A percentile compares a stretch with the other conserved stretches of the same genome.
These are phyloP conservation scores for Dothiorella sarmentorum DNA, from an alignment of 2,329 filamentous ascomycete species.

Conservation along the genomic window DNA sequence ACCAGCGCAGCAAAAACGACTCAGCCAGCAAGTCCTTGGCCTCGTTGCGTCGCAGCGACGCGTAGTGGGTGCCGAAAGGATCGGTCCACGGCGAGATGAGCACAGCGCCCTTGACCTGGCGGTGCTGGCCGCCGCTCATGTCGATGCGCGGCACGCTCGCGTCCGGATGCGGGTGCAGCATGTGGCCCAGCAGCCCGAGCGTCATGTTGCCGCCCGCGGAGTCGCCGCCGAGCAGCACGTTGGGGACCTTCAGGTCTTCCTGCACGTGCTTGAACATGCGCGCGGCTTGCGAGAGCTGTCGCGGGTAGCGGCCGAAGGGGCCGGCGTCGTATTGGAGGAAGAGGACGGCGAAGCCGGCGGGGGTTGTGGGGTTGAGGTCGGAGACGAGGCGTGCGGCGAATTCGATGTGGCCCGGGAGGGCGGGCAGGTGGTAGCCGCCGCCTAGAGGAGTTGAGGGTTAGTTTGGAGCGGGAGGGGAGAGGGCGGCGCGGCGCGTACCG, in stretches of 20 bases:
- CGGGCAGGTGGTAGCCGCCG: conserved; percentile 9
- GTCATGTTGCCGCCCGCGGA: conserved; percentile 25
- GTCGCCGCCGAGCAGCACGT: conserved; percentile 21
- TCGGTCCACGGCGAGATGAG: conserved; percentile 9
- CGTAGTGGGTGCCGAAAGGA: neutral
- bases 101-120: neutral
- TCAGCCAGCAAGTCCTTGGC: neutral
- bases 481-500: neutral
- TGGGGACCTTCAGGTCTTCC: neutral
- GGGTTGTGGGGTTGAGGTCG: neutral
- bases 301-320: conserved; percentile 25
- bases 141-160: neutral
- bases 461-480: neutral
- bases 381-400: neutral
- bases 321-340: conserved; percentile 25
- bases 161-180: conserved; percentile 26
- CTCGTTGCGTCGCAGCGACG: neutral
- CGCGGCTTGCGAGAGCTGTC: conserved; percentile 25
- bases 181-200: conserved; percentile 26
- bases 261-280: conserved; percentile 23
- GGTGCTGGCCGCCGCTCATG: neutral
- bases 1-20: neutral
- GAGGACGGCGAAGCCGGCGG: conserved; percentile 19
- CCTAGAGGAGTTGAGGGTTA: neutral
- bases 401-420: neutral